Evolutionary conservation across 2,329 filamentous ascomycete species (phyloP).

Genomic region (Arthrobotrys entomopaga): DNA sequence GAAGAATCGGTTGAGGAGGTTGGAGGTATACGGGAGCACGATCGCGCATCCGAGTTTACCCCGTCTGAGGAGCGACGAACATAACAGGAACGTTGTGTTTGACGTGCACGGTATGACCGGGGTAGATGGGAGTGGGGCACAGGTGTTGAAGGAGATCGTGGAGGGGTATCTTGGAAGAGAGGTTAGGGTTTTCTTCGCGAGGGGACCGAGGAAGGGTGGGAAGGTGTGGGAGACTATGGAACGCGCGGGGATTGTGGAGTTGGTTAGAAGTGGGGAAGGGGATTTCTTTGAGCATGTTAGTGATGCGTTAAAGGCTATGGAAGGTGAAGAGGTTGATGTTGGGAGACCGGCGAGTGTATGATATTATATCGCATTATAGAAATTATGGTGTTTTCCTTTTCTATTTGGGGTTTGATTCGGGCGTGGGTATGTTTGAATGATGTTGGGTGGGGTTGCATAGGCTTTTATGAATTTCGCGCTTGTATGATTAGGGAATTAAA

Average conservation of each 20-base stretch:
- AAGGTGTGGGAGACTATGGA: conserved; percentile 78
- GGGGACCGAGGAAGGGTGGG: conserved; percentile 49
- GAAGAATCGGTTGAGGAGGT: conserved; percentile 80
- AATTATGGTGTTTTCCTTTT: background rate
- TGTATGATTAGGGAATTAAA: too few species aligned
- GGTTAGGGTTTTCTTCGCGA: conserved; percentile 72
- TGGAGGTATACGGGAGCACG: conserved; percentile 90
- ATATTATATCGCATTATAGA: conserved; percentile 8
- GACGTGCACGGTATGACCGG: conserved; percentile 97
- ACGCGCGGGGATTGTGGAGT: conserved; percentile 83
- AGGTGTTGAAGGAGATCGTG: conserved; percentile 91
- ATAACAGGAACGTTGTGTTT: conserved; percentile 92
- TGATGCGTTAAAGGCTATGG: conserved; percentile 82
- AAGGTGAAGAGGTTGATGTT: conserved; percentile 69
- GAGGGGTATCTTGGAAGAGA: conserved; percentile 78
- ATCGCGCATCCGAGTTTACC: conserved; percentile 88
- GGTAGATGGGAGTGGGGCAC: conserved; percentile 90
- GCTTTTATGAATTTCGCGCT: background rate
- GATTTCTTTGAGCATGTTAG: conserved; percentile 86
- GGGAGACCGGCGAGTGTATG: conserved; percentile 37
- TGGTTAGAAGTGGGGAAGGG: conserved; percentile 75
- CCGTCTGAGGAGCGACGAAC: conserved; percentile 76
- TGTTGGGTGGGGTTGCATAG: conserved; percentile 9
- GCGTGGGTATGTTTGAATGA: too few species aligned
- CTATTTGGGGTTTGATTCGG: background rate